Percentiles rank a stretch among this genome's conserved stretches.
Evolutionary conservation across 257 asterid species (phyloP).

Genomic region (Solanum etuberosum): DNA sequence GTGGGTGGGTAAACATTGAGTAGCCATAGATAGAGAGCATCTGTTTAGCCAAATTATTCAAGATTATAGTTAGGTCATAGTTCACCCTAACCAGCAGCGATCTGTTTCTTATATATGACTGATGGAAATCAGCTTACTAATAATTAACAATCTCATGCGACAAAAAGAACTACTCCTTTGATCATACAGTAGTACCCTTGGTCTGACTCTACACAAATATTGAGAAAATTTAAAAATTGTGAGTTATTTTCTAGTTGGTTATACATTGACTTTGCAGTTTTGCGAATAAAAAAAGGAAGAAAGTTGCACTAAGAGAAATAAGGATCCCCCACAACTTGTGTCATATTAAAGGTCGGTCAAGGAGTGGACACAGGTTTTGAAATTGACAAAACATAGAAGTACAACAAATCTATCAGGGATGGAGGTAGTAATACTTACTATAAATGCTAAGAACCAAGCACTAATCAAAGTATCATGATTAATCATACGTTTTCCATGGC

Average conservation of each 20-base stretch:
- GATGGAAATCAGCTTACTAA: not conserved
- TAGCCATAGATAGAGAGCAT: not conserved
- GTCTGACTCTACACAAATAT: not conserved
- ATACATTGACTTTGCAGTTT: not conserved
- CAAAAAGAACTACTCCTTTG: not conserved
- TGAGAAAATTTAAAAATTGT: not conserved
- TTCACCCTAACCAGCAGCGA: not conserved
- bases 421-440: not conserved
- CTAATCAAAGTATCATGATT: not conserved
- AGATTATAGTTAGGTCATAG: not conserved
- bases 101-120: not conserved
- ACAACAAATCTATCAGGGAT: not conserved
- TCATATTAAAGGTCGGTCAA: not conserved
- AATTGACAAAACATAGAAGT: not conserved
- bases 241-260: not conserved
- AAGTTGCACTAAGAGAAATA: not conserved
- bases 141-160: not conserved
- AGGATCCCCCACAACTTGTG: not conserved
- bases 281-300: not conserved
- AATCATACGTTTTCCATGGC: not conserved
- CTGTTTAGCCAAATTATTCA: not conserved
- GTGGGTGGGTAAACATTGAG: not conserved
- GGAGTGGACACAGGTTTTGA: not conserved
- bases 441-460: not conserved
- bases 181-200: not conserved